Base-by-base conservation (phyloP, 225 moss, liverwort and hornwort genomes). In the Thuidium tamariscinum region DNA sequence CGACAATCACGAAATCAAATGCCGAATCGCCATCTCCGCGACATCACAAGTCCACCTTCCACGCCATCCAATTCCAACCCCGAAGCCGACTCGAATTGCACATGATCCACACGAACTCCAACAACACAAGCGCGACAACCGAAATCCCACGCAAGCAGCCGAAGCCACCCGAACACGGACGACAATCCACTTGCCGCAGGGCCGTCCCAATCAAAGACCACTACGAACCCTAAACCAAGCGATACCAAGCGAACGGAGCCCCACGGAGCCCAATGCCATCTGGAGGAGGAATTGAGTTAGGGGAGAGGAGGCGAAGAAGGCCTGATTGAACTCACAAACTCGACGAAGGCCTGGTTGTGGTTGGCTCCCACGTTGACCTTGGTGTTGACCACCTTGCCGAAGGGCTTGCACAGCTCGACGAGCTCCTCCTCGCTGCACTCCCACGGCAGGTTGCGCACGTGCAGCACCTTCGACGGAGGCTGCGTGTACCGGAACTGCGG, bases 361-460 rank as follows among this genome's bases (percentile, higher is more conserved):
- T 99, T 99, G 64, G 99, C 99, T n/a, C 99, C 99, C 37, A 99
- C 99, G 89, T 99, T 99, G 93, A 99, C 97, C 95, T 99, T 99
- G 86, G 99, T 99, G 88, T 99, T 99, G 80, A 99, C 99, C 32
- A 99, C 99, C 90, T 97, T 99, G 64, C 99, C 99, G 85, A 99
- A 99, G 22, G 99, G 99, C 93, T 97, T 99, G 88, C 99, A 99
- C 2, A 99, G 91, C 90, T 99, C 97, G 84, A 99, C 92, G 83
- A 99, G 95, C 95, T 99, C 99, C 92, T 99, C 99, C 84, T 97
- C 97, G 90, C 99, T 99, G 92, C 99, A 99, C 92, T 99, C 99
- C 99, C 99, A 99, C 46, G 99, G 99, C 92, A 99, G 84, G 91
- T 99, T 99, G 79, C 99, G 92, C 79, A 99, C 97, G 87, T 99